Percentiles rank a stretch among this genome's conserved stretches.
These are phyloP conservation scores for Fusarium avenaceum DNA, from an alignment of 2,329 filamentous ascomycete genomes.

Conservation along the genomic window DNA sequence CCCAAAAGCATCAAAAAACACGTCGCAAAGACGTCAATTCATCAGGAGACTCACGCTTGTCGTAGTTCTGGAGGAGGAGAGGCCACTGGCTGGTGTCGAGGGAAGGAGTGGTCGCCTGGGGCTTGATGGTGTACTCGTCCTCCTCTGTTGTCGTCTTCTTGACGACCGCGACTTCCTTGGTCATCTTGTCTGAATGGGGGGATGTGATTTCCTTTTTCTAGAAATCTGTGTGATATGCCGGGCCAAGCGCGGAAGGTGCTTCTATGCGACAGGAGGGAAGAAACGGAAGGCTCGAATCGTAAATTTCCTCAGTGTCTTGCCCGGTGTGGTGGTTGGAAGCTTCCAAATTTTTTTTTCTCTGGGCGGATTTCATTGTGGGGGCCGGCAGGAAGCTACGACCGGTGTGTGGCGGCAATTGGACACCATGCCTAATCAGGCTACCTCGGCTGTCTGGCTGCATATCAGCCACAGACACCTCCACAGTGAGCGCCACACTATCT, in stretches of 20 bases:
- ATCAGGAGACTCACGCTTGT: slow-evolving; percentile 75
- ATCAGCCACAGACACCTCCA: neutral
- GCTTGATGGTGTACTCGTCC: slow-evolving; percentile 90
- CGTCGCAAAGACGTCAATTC: neutral
- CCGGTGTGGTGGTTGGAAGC: slow-evolving; percentile 49
- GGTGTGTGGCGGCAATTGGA: slow-evolving; percentile 43
- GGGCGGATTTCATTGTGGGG: slow-evolving; percentile 51
- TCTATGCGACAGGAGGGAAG: slow-evolving; percentile 46
- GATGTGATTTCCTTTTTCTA: slow-evolving; percentile 32
- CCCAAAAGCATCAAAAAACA: slow-evolving; percentile 13
- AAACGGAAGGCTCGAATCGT: slow-evolving; percentile 48
- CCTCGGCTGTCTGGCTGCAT: neutral
- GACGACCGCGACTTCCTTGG: slow-evolving; percentile 61
- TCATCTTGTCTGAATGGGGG: slow-evolving; percentile 51
- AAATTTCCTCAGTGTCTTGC: slow-evolving; percentile 51
- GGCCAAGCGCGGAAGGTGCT: slow-evolving; percentile 48
- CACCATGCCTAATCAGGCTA: slow-evolving; percentile 26
- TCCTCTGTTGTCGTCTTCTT: slow-evolving; percentile 62
- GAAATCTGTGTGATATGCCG: slow-evolving; percentile 47
- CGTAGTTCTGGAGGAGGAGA: slow-evolving; percentile 94
- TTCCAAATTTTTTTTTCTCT: slow-evolving; percentile 55
- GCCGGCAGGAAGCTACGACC: slow-evolving; percentile 42
- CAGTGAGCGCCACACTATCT: neutral
- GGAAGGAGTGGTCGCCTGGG: slow-evolving; percentile 81
- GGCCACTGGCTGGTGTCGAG: slow-evolving; percentile 93